Conservation (phyloP, 805 yeast species). For the Saturnispora mendoncae region DNA sequence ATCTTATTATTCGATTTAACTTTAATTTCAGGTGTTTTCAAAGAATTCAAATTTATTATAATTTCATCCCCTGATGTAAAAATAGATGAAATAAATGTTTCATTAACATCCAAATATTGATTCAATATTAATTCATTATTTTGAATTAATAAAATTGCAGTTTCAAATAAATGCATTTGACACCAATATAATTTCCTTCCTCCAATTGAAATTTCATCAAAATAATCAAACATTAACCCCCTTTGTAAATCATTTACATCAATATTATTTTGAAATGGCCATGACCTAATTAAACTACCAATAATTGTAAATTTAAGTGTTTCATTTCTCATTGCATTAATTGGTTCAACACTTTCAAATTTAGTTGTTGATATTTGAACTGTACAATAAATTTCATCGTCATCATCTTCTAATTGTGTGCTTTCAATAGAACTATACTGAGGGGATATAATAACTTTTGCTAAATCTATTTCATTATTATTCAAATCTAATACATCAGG, state of each 20-base stretch:
- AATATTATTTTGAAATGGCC: too few species aligned
- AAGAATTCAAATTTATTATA: conserved; percentile 20
- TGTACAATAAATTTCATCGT: conserved; percentile 18
- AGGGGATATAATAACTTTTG: conserved; percentile 21
- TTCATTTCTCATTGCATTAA: conserved; percentile 13
- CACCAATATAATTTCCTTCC: conserved; percentile 7
- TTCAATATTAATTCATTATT: conserved; percentile 13
- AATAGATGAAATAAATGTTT: conserved; percentile 21
- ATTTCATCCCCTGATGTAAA: conserved; percentile 16
- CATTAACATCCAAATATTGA: conserved; percentile 12
- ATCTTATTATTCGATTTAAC: conserved; percentile 18
- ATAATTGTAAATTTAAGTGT: conserved; percentile 18
- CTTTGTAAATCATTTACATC: conserved; percentile 6
- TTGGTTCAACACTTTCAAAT: conserved; percentile 21
- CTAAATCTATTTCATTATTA: conserved; percentile 11
- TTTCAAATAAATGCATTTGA: conserved; percentile 22
- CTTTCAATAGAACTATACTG: conserved; percentile 19
- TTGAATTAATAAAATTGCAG: conserved; percentile 17
- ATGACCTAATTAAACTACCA: conserved; percentile 15
- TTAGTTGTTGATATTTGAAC: conserved; percentile 19
- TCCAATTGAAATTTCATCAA: conserved; percentile 15
- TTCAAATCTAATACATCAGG: neutral
- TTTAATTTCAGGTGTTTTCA: conserved; percentile 21
- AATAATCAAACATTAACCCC: conserved; percentile 19
- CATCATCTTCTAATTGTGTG: conserved; percentile 9